Base-by-base conservation (phyloP, 495 filamentous ascomycete genomes). In the Penicilliopsis zonata region DNA sequence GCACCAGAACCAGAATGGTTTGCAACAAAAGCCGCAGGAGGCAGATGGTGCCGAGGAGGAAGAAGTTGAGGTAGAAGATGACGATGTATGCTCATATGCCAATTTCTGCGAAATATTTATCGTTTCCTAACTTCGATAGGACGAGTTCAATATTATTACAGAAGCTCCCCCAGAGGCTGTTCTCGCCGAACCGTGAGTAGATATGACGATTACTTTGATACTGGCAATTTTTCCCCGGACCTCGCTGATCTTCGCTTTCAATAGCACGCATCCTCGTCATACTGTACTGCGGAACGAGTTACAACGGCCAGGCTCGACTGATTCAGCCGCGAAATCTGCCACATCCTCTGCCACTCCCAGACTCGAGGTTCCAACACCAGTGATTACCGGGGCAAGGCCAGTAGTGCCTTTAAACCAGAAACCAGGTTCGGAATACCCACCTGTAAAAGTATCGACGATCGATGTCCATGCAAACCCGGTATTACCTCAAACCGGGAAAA, bases 141-240 rank as follows among this genome's bases (percentile, higher is more conserved):
- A 94, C 73, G 90, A 96, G 38, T 81, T 98, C 43, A 86, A 96
- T 45, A 92, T 98, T 45, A 92, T 95, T 43, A 86, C 82, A 37
- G 90, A 90, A 55, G 84, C 86, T 32, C 79, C 79, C 37, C 59
- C 74, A 8, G 79, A 79, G 36, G 65, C 82, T 25, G 76, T 84
- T 33, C 70, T 82, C 27, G 65, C 74, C 46, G 63, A 72, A 70
- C 72, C 50, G 65, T 74, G 41, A 52, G 44, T 43, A 17, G 29
- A 12, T n/a, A n/a, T n/a, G n/a, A n/a, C n/a, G n/a, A n/a, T n/a
- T n/a, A n/a, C n/a, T n/a, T n/a, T n/a, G n/a, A 12, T 18, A 16
- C 14, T 35, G 28, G 14, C 30, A 12, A 21, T 20, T 9, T 21
- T 12, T 6, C 14, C 5, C 9, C 13, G 4, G 18, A 21, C 7